Base-by-base conservation (phyloP, 2,329 filamentous ascomycete species). In the Trematosphaeria pertusa region DNA sequence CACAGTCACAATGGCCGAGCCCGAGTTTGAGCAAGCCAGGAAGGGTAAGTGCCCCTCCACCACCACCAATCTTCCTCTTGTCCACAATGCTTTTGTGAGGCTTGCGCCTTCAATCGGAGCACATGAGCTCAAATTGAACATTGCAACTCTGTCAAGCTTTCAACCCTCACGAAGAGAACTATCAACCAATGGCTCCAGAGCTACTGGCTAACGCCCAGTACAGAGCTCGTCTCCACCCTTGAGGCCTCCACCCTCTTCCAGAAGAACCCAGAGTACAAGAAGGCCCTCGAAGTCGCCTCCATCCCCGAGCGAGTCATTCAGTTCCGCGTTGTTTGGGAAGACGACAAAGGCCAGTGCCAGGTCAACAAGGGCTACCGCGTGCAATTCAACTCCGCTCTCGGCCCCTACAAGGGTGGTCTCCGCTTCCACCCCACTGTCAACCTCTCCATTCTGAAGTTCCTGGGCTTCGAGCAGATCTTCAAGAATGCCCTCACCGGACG, bases 401-500 rank as follows among this genome's bases (percentile, higher is more conserved):
- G 94, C 47, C 94, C 94, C 42, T 97, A 96, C 87, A 97, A 97
- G 85, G 94, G 94, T 60, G 94, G 94, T 73, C 86, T 97, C 62
- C 84, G 94, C 64, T 91, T 99, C 77, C 94, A 99, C 76, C 94
- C 93, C 54, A 86, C 87, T 9, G 90, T 94, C 75, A 94, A 87
- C 73, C 78, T 87, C 43, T 83, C 79, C 46, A 81, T 84, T 69
- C 85, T 99, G 67, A 99, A 99, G 82, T 97, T 97, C 80, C 84
- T 99, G 71, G 94, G 93, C 59, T 97, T 97, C 69, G 94, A 99
- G 86, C 94, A 97, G 81, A 95, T 93, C 79, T 97, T 97, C 84
- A 97, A 97, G 85, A 97, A 97, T 89, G 94, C 94, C 61, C 81
- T 97, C 62, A 97, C 94, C 53, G 94, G 94, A 70, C 78, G 88